These are phyloP conservation scores for Termitomyces heimii DNA, from an alignment of 768 basidiomycete genomes.

Conservation along the genomic window DNA sequence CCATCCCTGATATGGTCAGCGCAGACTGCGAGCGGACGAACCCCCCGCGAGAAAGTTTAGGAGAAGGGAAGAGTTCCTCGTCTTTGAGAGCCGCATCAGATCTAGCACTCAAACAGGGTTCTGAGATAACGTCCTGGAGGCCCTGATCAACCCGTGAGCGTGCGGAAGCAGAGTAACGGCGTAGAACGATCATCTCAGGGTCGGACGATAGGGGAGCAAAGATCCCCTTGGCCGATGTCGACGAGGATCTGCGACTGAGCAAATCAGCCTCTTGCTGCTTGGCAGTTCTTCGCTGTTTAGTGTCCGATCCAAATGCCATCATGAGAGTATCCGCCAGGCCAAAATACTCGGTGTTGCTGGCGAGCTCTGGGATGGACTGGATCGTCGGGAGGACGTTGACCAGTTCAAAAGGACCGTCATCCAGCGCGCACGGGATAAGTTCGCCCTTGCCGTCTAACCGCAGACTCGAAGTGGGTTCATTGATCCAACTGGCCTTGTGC, in stretches of 20 bases:
- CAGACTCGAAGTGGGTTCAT: conserved; percentile 63
- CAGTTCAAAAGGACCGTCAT: conserved; percentile 35
- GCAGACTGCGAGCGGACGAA: conserved; percentile 54
- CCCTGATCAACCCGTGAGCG: conserved; percentile 72
- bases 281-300: conserved; percentile 22
- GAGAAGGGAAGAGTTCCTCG: conserved; percentile 56
- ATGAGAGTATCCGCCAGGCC: conserved; percentile 31
- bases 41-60: conserved; percentile 33
- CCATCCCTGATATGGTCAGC: conserved; percentile 56
- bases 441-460: conserved; percentile 40
- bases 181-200: conserved; percentile 55
- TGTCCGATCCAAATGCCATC: conserved; percentile 24
- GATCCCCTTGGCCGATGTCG: conserved; percentile 57
- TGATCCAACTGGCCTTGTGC: conserved; percentile 41
- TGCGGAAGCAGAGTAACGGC: conserved; percentile 58
- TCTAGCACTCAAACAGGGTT: conserved; percentile 62
- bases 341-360: conserved; percentile 22
- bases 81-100: conserved; percentile 57
- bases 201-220: conserved; percentile 49
- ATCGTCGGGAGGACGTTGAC: conserved; percentile 45
- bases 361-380: conserved; percentile 49
- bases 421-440: conserved; percentile 25
- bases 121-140: conserved; percentile 77
- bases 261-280: conserved; percentile 15
- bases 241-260: conserved; percentile 54